Conservation (phyloP, 129 eudicot species). For the Pseudognaphalium luteoalbum region DNA sequence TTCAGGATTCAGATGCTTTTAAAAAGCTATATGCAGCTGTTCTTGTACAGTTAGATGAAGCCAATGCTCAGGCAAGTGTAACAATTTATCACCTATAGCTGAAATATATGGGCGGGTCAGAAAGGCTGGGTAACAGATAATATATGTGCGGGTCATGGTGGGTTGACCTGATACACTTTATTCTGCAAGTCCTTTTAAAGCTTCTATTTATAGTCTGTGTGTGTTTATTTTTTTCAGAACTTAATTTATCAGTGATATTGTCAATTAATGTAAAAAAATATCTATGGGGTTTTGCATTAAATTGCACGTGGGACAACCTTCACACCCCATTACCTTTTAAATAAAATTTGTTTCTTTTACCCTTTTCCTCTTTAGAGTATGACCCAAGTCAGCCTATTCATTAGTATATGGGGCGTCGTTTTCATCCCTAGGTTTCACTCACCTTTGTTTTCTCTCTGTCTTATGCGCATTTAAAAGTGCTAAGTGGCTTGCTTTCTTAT, state of each 20-base stretch:
- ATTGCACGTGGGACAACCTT: neutral
- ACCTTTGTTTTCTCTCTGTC: neutral
- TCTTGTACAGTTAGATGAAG: conserved; percentile 66
- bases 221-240: neutral
- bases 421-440: neutral
- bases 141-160: neutral
- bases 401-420: neutral
- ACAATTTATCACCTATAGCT: conserved; percentile 9
- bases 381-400: neutral
- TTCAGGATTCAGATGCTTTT: conserved; percentile 71
- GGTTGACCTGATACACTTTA: neutral
- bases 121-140: neutral
- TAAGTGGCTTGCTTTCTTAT: conserved; percentile 18
- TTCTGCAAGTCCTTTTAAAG: neutral
- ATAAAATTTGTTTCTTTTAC: neutral
- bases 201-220: neutral
- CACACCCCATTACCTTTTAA: neutral
- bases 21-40: conserved; percentile 90
- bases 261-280: no score
- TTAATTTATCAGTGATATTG: neutral
- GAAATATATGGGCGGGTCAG: neutral
- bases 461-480: neutral
- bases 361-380: neutral
- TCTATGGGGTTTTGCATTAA: neutral
- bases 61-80: conserved; percentile 62